Base-by-base conservation (phyloP, 352 stramenopile genomes). In the Thalassiosira livingstoniorum region DNA sequence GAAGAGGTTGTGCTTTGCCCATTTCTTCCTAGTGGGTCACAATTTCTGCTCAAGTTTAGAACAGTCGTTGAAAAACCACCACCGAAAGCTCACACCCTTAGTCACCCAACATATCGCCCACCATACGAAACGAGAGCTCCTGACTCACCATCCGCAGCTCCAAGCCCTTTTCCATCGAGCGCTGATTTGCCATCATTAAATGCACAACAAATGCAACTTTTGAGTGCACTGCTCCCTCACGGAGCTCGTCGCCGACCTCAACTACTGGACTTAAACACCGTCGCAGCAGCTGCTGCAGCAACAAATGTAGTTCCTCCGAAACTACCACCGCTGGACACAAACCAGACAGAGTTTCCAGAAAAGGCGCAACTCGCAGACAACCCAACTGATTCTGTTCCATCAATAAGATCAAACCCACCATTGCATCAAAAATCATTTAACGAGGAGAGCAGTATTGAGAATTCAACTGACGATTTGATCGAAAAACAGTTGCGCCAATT, bases 1-100 rank as follows among this genome's bases (percentile, higher is more conserved):
- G n/a, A 75, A 93, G 90, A 94, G 85, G 88, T 93, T 27, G 85
- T 93, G 18, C 69, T 94, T 10, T 90, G 74, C 54, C 85, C 90
- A 42, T 93, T 87, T 54, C 91, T 94, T 68, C 90, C 90, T 0
- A 78, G 89, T 76, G 87, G 87, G 65, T 92, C 90, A 11, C 45
- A 76, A 29, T 92, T 94, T 66, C 32, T 92, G 15, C 65, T 93
- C 39, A 85, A 83, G 55, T 94, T 93, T 72, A 83, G 79, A 51
- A 90, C 77, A 11, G 61, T 29, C 23, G 72, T 83, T 47, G 47
- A 78, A 25, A 63, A 53, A 82, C 39, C 72, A 37, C 72, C 73
- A 39, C 66, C 69, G 23, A 64, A 74, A 45, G 53, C 64, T 13
- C 72, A 69, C 39, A 4, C 27, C 13, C 39, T 73, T 63, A 32